phyloP scores from a whole-genome alignment of 139 green algal species.

The Micractinium sp. region DNA sequence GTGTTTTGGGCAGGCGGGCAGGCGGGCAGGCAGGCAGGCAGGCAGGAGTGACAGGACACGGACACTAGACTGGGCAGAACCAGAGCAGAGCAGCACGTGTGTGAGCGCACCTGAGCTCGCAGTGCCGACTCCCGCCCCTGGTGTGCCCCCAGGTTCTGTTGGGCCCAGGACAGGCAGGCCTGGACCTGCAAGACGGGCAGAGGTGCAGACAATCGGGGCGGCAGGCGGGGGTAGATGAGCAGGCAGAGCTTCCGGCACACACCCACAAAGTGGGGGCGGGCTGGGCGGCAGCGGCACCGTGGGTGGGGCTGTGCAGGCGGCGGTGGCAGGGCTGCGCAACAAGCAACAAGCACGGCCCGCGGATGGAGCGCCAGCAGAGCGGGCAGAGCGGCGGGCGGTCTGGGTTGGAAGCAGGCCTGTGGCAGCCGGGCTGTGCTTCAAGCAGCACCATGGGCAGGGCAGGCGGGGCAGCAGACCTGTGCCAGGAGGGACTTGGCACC shows the following conservation, averaged over 20 bases:
- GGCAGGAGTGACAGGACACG: no score
- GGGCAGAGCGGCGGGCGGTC: no score
- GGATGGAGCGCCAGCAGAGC: no score
- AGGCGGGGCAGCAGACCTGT: background rate
- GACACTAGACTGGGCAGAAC: no score
- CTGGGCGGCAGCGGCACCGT: no score
- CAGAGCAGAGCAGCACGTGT: background rate
- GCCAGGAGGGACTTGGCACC: background rate
- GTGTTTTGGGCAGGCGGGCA: background rate
- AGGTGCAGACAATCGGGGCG: background rate
- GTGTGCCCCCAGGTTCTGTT: conserved; percentile 19
- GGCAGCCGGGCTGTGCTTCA: no score
- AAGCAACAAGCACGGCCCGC: no score
- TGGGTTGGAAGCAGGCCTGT: no score
- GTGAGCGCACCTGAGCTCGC: background rate
- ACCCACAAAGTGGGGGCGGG: no score
- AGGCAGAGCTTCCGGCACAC: background rate
- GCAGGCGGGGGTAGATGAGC: background rate
- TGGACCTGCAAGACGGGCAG: background rate
- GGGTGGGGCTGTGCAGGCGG: no score
- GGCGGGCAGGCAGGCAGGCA: background rate
- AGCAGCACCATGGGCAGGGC: no score
- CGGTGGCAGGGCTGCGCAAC: no score
- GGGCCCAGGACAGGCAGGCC: conserved; percentile 11
- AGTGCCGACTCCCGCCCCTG: background rate